A percentile compares a stretch with the other conserved stretches of the same genome.
Evolutionary conservation across 768 basidiomycete species (phyloP).

Genomic region (Leccinum pellstonianum): DNA sequence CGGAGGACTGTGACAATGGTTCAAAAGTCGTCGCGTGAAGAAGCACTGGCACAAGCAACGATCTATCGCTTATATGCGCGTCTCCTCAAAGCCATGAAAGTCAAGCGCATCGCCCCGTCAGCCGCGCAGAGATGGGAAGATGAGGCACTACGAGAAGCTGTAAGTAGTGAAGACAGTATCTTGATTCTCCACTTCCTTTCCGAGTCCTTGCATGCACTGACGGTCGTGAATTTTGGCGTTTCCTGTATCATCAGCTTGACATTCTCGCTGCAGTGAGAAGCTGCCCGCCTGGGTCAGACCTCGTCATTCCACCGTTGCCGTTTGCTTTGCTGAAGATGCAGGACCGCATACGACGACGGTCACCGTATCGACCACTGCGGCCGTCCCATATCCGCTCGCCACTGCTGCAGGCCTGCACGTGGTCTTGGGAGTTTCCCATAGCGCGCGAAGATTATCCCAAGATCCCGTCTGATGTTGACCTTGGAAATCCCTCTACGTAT

Average conservation of each 20-base stretch:
- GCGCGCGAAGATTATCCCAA: not conserved
- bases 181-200: not conserved
- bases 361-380: not conserved
- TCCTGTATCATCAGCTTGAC: not conserved
- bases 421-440: not conserved
- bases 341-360: not conserved
- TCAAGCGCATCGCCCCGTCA: not conserved
- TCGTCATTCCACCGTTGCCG: conserved; percentile 6
- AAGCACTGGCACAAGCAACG: too few species aligned
- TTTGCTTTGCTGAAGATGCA: conserved; percentile 9
- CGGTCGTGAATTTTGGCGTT: not conserved
- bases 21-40: too few species aligned
- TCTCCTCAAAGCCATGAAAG: too few species aligned
- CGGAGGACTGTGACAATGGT: too few species aligned
- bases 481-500: conserved; percentile 8
- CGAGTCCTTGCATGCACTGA: not conserved
- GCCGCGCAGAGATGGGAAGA: conserved; percentile 6
- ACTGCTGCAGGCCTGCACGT: not conserved
- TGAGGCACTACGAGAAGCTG: conserved; percentile 3
- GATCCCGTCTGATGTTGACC: not conserved
- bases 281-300: not conserved
- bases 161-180: not conserved
- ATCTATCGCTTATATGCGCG: too few species aligned
- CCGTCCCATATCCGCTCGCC: conserved; percentile 8
- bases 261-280: not conserved